phyloP scores from a whole-genome alignment of 768 basidiomycete species.

The Pleurotus pulmonarius region DNA sequence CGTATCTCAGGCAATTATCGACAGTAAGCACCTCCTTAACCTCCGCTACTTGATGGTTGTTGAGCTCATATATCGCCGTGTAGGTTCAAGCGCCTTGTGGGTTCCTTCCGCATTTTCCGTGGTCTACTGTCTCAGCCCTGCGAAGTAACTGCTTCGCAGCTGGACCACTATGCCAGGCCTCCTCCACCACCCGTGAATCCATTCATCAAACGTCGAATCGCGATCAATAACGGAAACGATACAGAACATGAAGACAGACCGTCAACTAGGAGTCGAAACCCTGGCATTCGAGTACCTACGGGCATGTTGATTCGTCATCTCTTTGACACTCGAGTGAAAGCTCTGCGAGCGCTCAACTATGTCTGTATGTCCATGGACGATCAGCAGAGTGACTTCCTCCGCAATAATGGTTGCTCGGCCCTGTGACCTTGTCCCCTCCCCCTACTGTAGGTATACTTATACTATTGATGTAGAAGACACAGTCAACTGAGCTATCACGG shows the following conservation, averaged over 20 bases:
- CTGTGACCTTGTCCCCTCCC: not conserved
- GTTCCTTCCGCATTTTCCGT: conserved; percentile 33
- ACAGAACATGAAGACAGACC: not conserved
- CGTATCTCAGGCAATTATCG: conserved; percentile 27
- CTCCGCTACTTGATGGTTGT: not conserved
- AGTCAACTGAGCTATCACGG: too few species aligned
- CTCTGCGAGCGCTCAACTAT: not conserved
- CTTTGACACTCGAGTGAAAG: not conserved
- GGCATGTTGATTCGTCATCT: not conserved
- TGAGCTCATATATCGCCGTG: not conserved
- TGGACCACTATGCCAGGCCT: conserved; percentile 32
- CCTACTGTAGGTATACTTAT: too few species aligned
- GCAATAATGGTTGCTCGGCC: not conserved
- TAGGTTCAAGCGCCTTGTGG: conserved; percentile 30
- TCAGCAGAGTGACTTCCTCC: not conserved
- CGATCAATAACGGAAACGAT: not conserved
- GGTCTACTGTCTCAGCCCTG: conserved; percentile 25
- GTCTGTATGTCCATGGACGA: not conserved
- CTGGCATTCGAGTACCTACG: not conserved
- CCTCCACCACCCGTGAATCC: conserved; percentile 38
- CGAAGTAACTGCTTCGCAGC: conserved; percentile 13
- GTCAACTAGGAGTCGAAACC: not conserved
- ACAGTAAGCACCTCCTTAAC: conserved; percentile 18
- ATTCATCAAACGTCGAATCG: conserved; percentile 26
- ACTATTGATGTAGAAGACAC: too few species aligned